Evolutionary conservation across 2,329 filamentous ascomycete species (phyloP).

Genomic region (Mycocentrospora acerina): DNA sequence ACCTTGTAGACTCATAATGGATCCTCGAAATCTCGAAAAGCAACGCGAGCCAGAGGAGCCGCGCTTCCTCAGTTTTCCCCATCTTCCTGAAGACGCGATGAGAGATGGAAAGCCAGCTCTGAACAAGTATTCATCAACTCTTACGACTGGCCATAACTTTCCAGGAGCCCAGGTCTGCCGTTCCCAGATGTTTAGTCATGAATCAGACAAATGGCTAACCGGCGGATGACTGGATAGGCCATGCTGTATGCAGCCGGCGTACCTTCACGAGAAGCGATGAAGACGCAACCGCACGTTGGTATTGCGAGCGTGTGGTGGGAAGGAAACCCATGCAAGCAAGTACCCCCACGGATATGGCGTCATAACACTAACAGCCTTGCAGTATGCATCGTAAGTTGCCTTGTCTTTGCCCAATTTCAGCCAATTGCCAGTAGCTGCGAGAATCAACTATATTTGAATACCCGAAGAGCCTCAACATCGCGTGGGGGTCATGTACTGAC

Average conservation of each 20-base stretch:
- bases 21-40: slow-evolving; percentile 39
- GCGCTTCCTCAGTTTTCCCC: slow-evolving; percentile 59
- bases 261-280: slow-evolving; percentile 80
- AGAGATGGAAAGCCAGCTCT: slow-evolving; percentile 64
- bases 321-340: slow-evolving; percentile 92
- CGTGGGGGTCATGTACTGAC: slow-evolving; percentile 19
- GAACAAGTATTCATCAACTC: slow-evolving; percentile 81
- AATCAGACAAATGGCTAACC: slow-evolving; percentile 5
- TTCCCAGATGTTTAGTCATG: not conserved
- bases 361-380: slow-evolving; percentile 24
- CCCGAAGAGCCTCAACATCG: slow-evolving; percentile 10
- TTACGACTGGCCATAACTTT: slow-evolving; percentile 86
- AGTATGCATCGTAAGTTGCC: slow-evolving; percentile 53
- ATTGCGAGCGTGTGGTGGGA: slow-evolving; percentile 96
- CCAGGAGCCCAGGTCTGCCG: slow-evolving; percentile 77
- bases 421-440: too few relatives aligned
- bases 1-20: slow-evolving; percentile 30
- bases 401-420: not conserved
- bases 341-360: slow-evolving; percentile 24
- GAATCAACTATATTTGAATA: too few relatives aligned
- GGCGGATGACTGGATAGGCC: slow-evolving; percentile 57
- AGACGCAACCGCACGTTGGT: slow-evolving; percentile 85
- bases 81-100: slow-evolving; percentile 54
- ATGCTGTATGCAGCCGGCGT: slow-evolving; percentile 96
- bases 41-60: slow-evolving; percentile 41